Base-by-base conservation (phyloP, 768 basidiomycete genomes). In the Suillus weaverae region DNA sequence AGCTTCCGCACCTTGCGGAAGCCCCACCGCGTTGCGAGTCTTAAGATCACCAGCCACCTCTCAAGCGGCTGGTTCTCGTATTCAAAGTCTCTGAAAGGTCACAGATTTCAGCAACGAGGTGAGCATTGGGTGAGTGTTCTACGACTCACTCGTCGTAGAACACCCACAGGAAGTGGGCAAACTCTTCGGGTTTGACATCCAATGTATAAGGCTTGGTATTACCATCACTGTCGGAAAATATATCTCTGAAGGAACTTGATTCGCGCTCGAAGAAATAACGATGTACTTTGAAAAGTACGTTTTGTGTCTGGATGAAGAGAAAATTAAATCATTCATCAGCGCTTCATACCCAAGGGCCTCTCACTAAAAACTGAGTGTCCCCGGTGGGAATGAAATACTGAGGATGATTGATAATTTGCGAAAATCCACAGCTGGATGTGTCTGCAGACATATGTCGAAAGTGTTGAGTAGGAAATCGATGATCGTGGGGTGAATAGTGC, bases 1-100 rank as follows among this genome's bases (percentile, higher is more conserved):
- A 79, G 85, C 59, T 64, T 69, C 39, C 77, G 81, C 7, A 89
- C 82, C 55, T 85, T 81, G 0, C 65, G 66, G 65, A 91, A 90
- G 0, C 69, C 51, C 89, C 88, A 92, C 4, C 76, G 70, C 11
- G 84, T 77, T 0, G 89, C 79, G 0, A 91, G 83, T 1, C 70
- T 72, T 0, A 91, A 74, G 51, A 92, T 84, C 0, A 74, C 74
- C 0, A 75, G 73, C 90, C 90, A 92, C 13, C 83, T 82, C 0
- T 80, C 76, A 0, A 83, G 76, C 0, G 73, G 70, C 1, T 85
- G 84, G 7, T 82, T 78, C 54, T 89, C 88, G 0, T 85, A 75
- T 0, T 85, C 84, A 66, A 86, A 89, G 53, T 74, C 79, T 0
- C 89, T 91, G 41, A 30, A 59, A 30, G 18, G 30, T 11, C 18